Evolutionary conservation across 495 filamentous ascomycete genomes (phyloP).

Genomic region (Staphylotrichum tortipilum): DNA sequence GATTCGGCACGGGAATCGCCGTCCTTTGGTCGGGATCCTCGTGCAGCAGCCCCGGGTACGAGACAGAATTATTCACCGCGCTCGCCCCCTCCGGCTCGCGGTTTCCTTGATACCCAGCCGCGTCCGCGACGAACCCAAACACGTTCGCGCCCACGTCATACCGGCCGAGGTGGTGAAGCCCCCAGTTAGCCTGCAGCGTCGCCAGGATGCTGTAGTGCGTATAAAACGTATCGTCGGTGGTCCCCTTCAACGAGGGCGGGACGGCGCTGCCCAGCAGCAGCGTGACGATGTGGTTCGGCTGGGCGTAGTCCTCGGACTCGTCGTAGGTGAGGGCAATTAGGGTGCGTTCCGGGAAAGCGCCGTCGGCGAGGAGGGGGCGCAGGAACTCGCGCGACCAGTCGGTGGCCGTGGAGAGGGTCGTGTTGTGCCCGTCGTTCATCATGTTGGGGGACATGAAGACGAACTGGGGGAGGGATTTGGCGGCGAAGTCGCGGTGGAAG

Average conservation of each 20-base stretch:
- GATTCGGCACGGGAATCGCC: slow-evolving; percentile 37
- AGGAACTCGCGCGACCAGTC: slow-evolving; percentile 53
- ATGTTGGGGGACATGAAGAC: slow-evolving; percentile 64
- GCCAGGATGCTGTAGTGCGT: slow-evolving; percentile 63
- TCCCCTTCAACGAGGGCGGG: slow-evolving; percentile 47
- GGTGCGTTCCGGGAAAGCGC: slow-evolving; percentile 51
- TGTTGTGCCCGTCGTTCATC: slow-evolving; percentile 64
- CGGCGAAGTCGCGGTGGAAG: slow-evolving; percentile 46
- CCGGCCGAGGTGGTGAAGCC: slow-evolving; percentile 54
- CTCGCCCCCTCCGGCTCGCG: slow-evolving; percentile 47
- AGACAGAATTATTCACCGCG: slow-evolving; percentile 54
- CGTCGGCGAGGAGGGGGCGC: slow-evolving; percentile 46
- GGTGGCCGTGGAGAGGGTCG: slow-evolving; percentile 49
- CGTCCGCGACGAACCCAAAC: slow-evolving; percentile 51
- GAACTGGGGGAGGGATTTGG: slow-evolving; percentile 56
- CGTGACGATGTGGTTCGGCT: slow-evolving; percentile 52
- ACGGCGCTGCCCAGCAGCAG: slow-evolving; percentile 57
- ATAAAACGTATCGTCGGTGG: slow-evolving; percentile 58
- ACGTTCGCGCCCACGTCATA: slow-evolving; percentile 68
- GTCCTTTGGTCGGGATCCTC: slow-evolving; percentile 19
- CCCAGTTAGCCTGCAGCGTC: slow-evolving; percentile 60
- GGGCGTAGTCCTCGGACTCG: slow-evolving; percentile 49
- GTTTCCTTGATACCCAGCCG: slow-evolving; percentile 50
- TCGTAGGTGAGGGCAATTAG: slow-evolving; percentile 64
- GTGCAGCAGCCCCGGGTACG: slow-evolving; percentile 51